A percentile compares a stretch with the other conserved stretches of the same genome.
Evolutionary conservation across 352 stramenopile species (phyloP).

Genomic region (Pythium myriotylum): DNA sequence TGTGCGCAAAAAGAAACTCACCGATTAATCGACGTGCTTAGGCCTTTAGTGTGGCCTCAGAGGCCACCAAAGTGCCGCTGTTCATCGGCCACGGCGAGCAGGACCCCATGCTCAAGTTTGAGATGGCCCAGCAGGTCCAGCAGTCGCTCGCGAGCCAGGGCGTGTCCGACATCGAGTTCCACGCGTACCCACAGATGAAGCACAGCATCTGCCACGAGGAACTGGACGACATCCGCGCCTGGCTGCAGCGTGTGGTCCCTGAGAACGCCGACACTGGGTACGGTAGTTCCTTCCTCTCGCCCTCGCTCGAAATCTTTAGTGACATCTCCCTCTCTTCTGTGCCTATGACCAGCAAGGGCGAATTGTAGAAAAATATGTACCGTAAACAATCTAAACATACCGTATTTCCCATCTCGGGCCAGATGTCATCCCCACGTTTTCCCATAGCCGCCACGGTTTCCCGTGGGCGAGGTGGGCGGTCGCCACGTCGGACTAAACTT

Average conservation of each 20-base stretch:
- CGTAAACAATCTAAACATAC: not conserved
- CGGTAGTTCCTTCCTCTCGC: not conserved
- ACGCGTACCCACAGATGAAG: constrained; percentile 65
- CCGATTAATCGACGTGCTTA: constrained; percentile 5
- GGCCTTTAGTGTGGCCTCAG: constrained; percentile 50
- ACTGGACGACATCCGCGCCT: constrained; percentile 68
- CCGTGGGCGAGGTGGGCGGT: too few species aligned
- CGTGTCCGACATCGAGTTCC: constrained; percentile 66
- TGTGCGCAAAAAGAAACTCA: constrained; percentile 1
- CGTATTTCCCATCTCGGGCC: too few species aligned
- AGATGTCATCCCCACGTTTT: not conserved
- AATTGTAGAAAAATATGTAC: not conserved
- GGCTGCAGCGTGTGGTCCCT: constrained; percentile 52
- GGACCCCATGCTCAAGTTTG: constrained; percentile 63
- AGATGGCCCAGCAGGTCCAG: constrained; percentile 60
- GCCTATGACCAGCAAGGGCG: not conserved
- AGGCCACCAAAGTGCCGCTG: constrained; percentile 61
- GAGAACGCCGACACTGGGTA: constrained; percentile 1
- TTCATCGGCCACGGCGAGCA: constrained; percentile 80
- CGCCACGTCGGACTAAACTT: too few species aligned
- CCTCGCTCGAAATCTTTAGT: not conserved
- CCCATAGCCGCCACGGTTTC: too few species aligned
- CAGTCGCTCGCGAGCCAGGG: constrained; percentile 54
- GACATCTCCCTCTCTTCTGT: not conserved
- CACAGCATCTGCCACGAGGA: constrained; percentile 70